Evolutionary conservation across 1,139 yeast species (phyloP), one percentile per base, ranked within the genome.

Genomic region (Martiniozyma asiatica): DNA sequence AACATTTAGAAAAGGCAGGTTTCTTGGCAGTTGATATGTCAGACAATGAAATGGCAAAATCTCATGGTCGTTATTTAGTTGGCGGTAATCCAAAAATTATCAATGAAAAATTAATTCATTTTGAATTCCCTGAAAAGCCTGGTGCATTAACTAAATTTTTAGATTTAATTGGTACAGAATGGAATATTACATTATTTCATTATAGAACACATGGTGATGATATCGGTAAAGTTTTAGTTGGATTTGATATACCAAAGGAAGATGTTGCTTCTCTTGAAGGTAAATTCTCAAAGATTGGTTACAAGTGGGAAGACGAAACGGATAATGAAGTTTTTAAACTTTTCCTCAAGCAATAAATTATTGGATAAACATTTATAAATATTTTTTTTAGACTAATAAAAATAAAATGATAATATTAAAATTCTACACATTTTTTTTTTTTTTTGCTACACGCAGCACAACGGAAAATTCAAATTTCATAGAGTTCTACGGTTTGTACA

Each of bases 121-220:
- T 89, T 48, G 96, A 85, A 55, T 92, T 89, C 63, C 99, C 99
- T 9, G 99, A 89, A 53, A 75, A 92, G 47, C 97, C 97, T 1
- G 94, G 95, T 25, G 97, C 98, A 1, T 64, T 89, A 46, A 71
- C 78, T 31, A 77, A 70, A 36, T 89, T 89, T 57, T 65, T 89
- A 46, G 68, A 67, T 27, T 68, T 78, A 12, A 58, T 89, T 48
- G 72, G 77, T 47, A 65, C 68, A 22, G 73, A 76, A 35, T 89
- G 97, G 97, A 89, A 87, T 51, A 73, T 92, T 37, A 79, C 96
- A 4, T 61, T 89, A 45, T 89, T 89, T 73, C 95, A 89, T 55
- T 89, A 89, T 58, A 74, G 99, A 64, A 87, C 89, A 58, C 93
- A 85, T 45, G 99, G 99, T 20, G 79, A 89, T 34, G 98, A 89